Conservation (phyloP, 1,139 yeast genomes). For the Yamadazyma pseudoaaseri region DNA sequence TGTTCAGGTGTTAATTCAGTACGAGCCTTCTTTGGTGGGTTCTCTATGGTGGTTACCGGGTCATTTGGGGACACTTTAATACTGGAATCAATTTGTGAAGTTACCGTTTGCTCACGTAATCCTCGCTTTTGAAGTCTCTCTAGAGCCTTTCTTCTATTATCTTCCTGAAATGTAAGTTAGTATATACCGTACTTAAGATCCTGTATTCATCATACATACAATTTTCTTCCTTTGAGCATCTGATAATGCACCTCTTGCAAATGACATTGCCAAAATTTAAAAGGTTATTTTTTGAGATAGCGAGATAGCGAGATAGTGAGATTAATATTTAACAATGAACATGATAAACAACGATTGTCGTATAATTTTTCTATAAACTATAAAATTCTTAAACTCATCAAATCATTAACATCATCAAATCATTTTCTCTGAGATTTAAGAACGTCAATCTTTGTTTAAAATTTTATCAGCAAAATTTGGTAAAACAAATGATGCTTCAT, state of each 20-base stretch:
- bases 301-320: not conserved
- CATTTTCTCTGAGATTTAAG: conserved; percentile 5
- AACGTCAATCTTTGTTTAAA: conserved; percentile 24
- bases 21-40: conserved; percentile 16
- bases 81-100: conserved; percentile 16
- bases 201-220: conserved; percentile 18
- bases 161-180: conserved; percentile 38
- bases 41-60: conserved; percentile 7
- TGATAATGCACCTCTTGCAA: conserved; percentile 21
- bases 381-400: conserved; percentile 3
- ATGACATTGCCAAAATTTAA: too few relatives aligned
- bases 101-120: conserved; percentile 16
- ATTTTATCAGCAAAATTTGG: conserved; percentile 77
- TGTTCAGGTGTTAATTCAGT: conserved; percentile 52
- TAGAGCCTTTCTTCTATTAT: conserved; percentile 57
- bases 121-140: conserved; percentile 53
- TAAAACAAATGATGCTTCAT: conserved; percentile 80
- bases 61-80: conserved; percentile 11
- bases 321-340: too few relatives aligned
- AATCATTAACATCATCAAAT: conserved; percentile 10
- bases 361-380: not conserved
- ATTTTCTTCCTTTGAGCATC: conserved; percentile 27
- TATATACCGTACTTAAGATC: conserved; percentile 9
- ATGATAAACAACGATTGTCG: not conserved
- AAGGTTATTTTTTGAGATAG: not conserved